A percentile compares a stretch with the other conserved stretches of the same genome.
Conservation (phyloP, 1,139 yeast species). For the Yamadazyma trypodendri region DNA sequence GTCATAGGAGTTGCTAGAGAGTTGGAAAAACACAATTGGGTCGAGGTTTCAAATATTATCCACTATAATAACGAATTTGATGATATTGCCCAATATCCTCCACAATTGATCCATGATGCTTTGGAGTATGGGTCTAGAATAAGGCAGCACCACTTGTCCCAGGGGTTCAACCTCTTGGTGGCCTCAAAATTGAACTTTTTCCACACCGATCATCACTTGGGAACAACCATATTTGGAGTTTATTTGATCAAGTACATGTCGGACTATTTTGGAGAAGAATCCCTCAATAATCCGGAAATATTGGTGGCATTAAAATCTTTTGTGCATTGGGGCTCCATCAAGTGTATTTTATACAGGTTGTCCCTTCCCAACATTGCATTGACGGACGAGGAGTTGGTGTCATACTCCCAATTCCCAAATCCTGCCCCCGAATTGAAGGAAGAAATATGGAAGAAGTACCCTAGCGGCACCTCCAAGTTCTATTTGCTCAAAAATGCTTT, state of each 20-base stretch:
- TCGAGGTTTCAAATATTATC: conserved; percentile 45
- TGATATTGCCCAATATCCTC: conserved; percentile 7
- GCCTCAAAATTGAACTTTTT: conserved; percentile 53
- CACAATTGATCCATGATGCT: conserved; percentile 12
- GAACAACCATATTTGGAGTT: conserved; percentile 47
- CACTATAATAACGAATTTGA: conserved; percentile 28
- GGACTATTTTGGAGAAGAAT: conserved; percentile 42
- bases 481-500: conserved; percentile 43
- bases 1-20: conserved; percentile 52
- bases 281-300: conserved; percentile 41
- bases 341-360: conserved; percentile 45
- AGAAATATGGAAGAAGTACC: conserved; percentile 46
- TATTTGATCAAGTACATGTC: conserved; percentile 41
- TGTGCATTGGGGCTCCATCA: conserved; percentile 57
- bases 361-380: conserved; percentile 42
- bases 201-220: conserved; percentile 59
- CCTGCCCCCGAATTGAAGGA: conserved; percentile 41
- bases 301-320: conserved; percentile 52
- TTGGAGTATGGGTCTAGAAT: conserved; percentile 17
- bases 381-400: conserved; percentile 25
- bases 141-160: conserved; percentile 32
- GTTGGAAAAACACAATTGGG: conserved; percentile 51
- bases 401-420: conserved; percentile 42
- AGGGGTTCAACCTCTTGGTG: conserved; percentile 44
- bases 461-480: conserved; percentile 55